Conservation (phyloP, 345 rosid genomes). For the Brassica nigra region DNA sequence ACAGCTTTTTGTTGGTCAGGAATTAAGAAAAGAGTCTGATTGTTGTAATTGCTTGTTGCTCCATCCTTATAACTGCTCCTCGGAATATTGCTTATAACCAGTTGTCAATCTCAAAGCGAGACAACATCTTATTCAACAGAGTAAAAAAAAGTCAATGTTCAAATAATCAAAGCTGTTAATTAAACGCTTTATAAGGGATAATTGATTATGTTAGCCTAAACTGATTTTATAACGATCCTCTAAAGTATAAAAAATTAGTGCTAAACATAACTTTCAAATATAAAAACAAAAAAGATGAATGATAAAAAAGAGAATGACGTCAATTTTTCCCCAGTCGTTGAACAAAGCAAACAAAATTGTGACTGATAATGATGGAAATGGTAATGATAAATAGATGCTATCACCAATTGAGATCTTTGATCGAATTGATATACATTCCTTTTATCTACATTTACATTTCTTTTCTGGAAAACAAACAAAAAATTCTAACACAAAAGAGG, state of each 20-base stretch:
- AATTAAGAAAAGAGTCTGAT: neutral
- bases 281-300: neutral
- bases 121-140: no score
- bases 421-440: neutral
- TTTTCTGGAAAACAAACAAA: neutral
- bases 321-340: neutral
- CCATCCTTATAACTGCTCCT: neutral
- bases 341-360: neutral
- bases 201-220: no score
- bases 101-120: no score
- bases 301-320: neutral
- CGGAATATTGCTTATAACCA: neutral
- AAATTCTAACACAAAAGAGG: slow-evolving; percentile 48
- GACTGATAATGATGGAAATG: neutral
- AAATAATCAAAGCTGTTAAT: no score
- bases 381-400: neutral
- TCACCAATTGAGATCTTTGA: neutral
- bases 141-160: no score
- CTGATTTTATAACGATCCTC: no score
- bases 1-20: neutral
- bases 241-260: no score
- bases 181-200: no score
- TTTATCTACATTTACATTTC: slow-evolving; percentile 10
- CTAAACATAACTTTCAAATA: no score
- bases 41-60: neutral